Base-by-base conservation (phyloP, 768 basidiomycete genomes). In the Phylloporus sp. region DNA sequence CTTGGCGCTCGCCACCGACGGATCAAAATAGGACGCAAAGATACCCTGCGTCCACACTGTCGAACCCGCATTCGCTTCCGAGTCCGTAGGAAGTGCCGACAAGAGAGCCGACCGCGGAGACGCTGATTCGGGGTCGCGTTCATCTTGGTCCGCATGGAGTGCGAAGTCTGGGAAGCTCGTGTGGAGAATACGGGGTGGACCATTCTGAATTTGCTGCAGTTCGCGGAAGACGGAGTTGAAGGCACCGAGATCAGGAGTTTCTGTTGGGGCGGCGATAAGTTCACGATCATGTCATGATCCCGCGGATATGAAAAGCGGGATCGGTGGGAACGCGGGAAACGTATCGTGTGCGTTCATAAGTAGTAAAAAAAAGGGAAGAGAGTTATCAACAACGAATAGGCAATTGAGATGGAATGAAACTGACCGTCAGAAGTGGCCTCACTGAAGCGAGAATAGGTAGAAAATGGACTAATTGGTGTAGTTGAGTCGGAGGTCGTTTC, bases 211-310 rank as follows among this genome's bases (percentile, higher is more conserved):
- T 45, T 82, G 74, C 17, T 69, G 73, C 65, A 81, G 71, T 44
- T 81, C 84, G n/a, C 84, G 75, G 37, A 88, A 76, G 20, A 88
- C 82, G 28, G 78, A 72, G 13, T 71, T 77, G 63, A 88, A 87
- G 9, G 82, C 82, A 7, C 86, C 86, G 8, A 88, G 73, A 64
- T 86, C 84, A 34, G 85, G 85, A 48, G 77, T 75, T 61, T 86
- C 77, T 79, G 64, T 41, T 24, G 22, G 21, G 3, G 27, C 33
- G 39, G 39, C 18, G 26, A 50, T 28, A 36, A 32, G 42, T 38
- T 20, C 38, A 28, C 14, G 27, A 33, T 38, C 26, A 32, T 49
- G 20, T 13, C 13, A 10, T 33, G 37, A 39, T 23, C 20, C 40
- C 33, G 32, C 48, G 48, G 49, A 55, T 38, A 55, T 59, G 43